Base-by-base conservation (phyloP, 1,139 yeast species). In the Lodderomyces margitis region DNA sequence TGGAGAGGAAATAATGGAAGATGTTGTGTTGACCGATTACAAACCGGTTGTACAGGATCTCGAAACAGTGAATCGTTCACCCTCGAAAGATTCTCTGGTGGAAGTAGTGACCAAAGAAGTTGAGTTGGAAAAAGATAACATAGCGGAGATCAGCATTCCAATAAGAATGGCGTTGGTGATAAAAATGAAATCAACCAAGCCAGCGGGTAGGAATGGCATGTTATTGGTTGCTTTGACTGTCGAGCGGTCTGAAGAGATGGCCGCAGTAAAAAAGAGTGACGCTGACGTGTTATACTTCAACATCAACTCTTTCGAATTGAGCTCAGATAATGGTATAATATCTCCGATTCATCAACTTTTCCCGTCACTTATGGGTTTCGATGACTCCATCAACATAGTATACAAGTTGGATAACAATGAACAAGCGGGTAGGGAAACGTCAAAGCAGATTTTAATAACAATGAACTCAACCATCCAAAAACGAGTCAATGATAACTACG, bases 151-250 rank as follows among this genome's bases (percentile, higher is more conserved):
- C 6, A 36, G 34, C 9, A 37, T 61, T n/a, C 66, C 66, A 3
- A 55, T 63, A 4, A 47, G 53, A 3, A 52, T 59, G 1, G 57
- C 64, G 1, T 45, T 62, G 12, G 78, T 79, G 33, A 70, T 84
- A 50, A 68, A 79, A 45, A 63, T 84, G 33, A 73, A 81, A 49
- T 74, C 82, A 42, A 68, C 80, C 21, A 72, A 76, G 57, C 70
- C 86, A 1, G 80, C 78, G 1, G 81, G 82, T 5, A 68, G 80
- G 40, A 71, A 74, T 47, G 74, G 74, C 43, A 59, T 72, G 17
- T 55, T 81, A 3, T 58, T 81, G 15, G 74, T 83, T 1, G 75
- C 82, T 0, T 60, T 84, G 38, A 83, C 77, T 42, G 61, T 83
- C 17, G 81, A 78, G 44, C 64, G 78, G 1, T 72, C 84, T 1